Evolutionary conservation across 176 grass and related monocot species (phyloP), one percentile per base, ranked within the genome.

Genomic region (Carex scoparia): DNA sequence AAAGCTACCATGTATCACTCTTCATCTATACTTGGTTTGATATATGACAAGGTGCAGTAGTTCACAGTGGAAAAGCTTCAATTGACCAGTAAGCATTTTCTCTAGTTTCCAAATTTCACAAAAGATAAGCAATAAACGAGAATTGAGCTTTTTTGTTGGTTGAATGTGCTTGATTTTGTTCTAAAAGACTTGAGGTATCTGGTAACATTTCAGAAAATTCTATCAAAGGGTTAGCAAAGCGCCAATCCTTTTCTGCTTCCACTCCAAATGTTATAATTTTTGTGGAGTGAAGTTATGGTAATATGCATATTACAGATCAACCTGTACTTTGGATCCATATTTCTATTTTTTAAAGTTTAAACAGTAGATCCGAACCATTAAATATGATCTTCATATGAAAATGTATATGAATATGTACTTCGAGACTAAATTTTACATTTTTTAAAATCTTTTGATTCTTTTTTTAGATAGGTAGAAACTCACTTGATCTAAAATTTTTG

Each of bases 1-100:
- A 37, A 42, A 42, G 67, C 8, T 40, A 5, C 1, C 7, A 12
- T 13, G 38, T 92, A 92, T 80, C 60, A 78, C 18, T 97, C 91
- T 1, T 53, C 63, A 51, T 94, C 91, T 13, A 87, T 97, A 46
- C 81, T 94, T 32, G 94, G 90, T 5, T 74, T 84, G 73, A 76
- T 97, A 8, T 92, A 88, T 81, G 88, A 94, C 85, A 86, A 85
- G 82, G 76, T 65, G 35, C 71, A 13, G 15, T 86, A 14, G 10
- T 84, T 85, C 35, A 70, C 83, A 72, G 81, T 18, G 56, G 85
- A 94, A 61, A 84, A 86, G 83, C 40, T 28, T 84, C 61, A 37
- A 31, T 77, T 81, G 80, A 73, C 40, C 44, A 49, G 92, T 92
- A 73, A 84, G 87, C 78, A 46, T 7, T 18, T 61, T 42, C 35